Conservation (phyloP, 2,329 filamentous ascomycete genomes). For the Septoria petroselini region DNA sequence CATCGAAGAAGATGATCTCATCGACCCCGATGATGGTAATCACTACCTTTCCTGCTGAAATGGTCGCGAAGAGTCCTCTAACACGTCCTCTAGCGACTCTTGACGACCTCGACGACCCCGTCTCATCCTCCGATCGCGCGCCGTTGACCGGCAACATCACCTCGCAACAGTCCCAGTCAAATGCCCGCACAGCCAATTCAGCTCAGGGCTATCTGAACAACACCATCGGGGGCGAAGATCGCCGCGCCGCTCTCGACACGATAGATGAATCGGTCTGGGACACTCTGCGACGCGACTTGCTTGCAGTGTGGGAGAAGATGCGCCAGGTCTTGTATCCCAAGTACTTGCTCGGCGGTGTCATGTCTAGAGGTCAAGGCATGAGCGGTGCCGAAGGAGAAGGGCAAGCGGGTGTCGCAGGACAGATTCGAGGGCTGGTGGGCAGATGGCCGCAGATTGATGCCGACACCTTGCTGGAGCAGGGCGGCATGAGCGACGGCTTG, state of each 20-base stretch:
- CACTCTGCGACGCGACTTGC: conserved; percentile 85
- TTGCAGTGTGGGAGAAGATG: conserved; percentile 97
- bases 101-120: conserved; percentile 67
- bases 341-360: conserved; percentile 74
- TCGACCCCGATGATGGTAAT: conserved; percentile 53
- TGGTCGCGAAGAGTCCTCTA: neutral
- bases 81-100: conserved; percentile 62
- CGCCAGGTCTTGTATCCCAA: conserved; percentile 94
- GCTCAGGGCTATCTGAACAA: conserved; percentile 84
- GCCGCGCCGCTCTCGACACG: conserved; percentile 82
- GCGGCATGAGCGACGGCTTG: conserved; percentile 80
- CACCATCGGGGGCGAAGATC: conserved; percentile 87
- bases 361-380: conserved; percentile 57
- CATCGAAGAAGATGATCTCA: conserved; percentile 50
- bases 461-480: conserved; percentile 59
- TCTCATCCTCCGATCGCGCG: conserved; percentile 65
- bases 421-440: conserved; percentile 56
- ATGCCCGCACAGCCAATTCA: conserved; percentile 55
- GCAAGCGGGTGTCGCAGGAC: conserved; percentile 43
- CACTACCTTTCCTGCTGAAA: too few species aligned
- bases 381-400: conserved; percentile 52
- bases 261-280: conserved; percentile 98
- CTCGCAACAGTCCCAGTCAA: conserved; percentile 49
- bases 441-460: conserved; percentile 61
- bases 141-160: conserved; percentile 79